Evolutionary conservation across 768 basidiomycete species (phyloP).

Genomic region (Baorangia bicolor): DNA sequence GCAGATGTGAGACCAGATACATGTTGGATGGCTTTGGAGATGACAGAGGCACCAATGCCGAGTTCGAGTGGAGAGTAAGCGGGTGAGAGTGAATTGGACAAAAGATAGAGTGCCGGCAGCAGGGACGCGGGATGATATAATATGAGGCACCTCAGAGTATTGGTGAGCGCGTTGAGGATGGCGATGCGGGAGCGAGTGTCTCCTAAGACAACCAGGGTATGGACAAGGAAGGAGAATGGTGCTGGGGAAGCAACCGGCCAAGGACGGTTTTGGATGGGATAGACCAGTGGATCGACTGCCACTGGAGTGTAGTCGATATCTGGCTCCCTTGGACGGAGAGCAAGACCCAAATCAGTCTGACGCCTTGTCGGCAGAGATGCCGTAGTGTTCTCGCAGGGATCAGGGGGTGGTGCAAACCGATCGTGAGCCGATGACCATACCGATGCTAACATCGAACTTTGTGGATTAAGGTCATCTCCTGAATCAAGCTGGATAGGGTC

Average conservation of each 20-base stretch:
- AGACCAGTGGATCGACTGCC: conserved; percentile 49
- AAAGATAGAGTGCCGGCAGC: conserved; percentile 72
- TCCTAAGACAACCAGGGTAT: conserved; percentile 58
- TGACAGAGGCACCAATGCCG: conserved; percentile 64
- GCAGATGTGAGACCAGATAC: conserved; percentile 63
- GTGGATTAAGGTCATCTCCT: conserved; percentile 13
- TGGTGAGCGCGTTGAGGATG: conserved; percentile 69
- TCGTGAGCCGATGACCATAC: conserved; percentile 15
- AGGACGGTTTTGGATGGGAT: conserved; percentile 41
- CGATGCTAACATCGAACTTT: conserved; percentile 5
- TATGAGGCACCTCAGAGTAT: conserved; percentile 69
- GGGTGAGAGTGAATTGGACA: conserved; percentile 78
- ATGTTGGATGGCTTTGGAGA: conserved; percentile 69
- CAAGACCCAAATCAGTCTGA: conserved; percentile 10
- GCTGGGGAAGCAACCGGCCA: conserved; percentile 42
- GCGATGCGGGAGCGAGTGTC: conserved; percentile 70
- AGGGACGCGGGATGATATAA: conserved; percentile 66
- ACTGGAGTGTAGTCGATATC: conserved; percentile 29
- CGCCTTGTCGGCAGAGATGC: conserved; percentile 6
- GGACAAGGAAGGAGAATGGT: conserved; percentile 72
- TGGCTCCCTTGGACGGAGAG: conserved; percentile 25
- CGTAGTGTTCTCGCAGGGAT: conserved; percentile 4
- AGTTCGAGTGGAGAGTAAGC: conserved; percentile 72
- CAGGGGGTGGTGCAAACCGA: conserved; percentile 7
- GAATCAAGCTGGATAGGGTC: conserved; percentile 27